Percentiles rank a stretch among this genome's conserved stretches.
phyloP scores from a whole-genome alignment of 1,284 basidiomycete species.

The Neolentinus lepideus region DNA sequence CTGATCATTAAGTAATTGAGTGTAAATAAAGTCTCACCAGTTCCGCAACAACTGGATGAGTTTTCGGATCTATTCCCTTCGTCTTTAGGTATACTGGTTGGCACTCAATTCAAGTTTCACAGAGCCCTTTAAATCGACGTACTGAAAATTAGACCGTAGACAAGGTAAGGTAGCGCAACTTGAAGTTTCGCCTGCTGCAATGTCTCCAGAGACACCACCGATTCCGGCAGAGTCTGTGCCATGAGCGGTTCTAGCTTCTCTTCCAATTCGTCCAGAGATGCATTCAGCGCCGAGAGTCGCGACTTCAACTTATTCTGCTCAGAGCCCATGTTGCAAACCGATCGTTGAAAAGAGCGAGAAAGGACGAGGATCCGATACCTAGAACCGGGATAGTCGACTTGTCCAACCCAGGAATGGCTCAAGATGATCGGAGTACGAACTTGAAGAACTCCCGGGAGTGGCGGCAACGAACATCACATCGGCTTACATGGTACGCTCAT shows the following conservation, averaged over 20 bases:
- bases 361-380: too few species aligned
- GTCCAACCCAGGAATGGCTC: too few species aligned
- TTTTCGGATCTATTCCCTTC: conserved; percentile 68
- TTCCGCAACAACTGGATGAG: conserved; percentile 67
- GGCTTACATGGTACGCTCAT: conserved; percentile 38
- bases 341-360: neutral
- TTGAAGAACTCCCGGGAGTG: neutral
- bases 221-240: conserved; percentile 57
- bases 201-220: conserved; percentile 52
- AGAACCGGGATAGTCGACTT: too few species aligned
- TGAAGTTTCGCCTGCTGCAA: conserved; percentile 79
- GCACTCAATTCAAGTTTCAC: conserved; percentile 4
- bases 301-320: conserved; percentile 49
- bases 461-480: neutral
- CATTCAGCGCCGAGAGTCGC: conserved; percentile 42
- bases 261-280: conserved; percentile 63
- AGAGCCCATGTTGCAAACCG: conserved; percentile 34
- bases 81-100: conserved; percentile 68
- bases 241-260: conserved; percentile 54
- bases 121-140: conserved; percentile 17
- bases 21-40: conserved; percentile 38
- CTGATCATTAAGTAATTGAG: neutral
- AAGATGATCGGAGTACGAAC: neutral
- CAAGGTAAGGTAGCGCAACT: conserved; percentile 66
- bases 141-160: conserved; percentile 83